A percentile compares a stretch with the other conserved stretches of the same genome.
These are phyloP conservation scores for Pulveroboletus sp. DNA, from an alignment of 1,284 basidiomycete genomes.

Conservation along the genomic window DNA sequence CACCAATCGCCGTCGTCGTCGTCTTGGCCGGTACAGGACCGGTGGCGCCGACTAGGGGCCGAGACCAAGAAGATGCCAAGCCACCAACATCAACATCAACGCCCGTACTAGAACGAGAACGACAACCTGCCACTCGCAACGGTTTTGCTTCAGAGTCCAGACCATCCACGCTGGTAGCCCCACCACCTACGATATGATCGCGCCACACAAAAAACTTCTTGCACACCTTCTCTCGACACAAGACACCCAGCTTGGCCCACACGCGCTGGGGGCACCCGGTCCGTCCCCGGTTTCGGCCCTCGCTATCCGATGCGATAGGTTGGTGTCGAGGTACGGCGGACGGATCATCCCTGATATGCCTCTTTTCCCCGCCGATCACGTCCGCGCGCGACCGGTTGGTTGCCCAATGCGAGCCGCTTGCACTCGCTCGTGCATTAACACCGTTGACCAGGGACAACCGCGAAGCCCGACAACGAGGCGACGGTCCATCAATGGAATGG, in stretches of 20 bases:
- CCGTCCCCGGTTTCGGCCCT: background rate
- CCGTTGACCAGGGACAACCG: background rate
- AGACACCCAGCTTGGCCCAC: conserved; percentile 5
- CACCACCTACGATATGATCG: background rate
- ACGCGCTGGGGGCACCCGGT: background rate
- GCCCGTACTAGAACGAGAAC: background rate
- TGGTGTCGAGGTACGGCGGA: conserved; percentile 10
- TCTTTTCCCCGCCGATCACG: background rate
- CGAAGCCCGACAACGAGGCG: conserved; percentile 1
- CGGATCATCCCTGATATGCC: conserved; percentile 21
- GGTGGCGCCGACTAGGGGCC: conserved; percentile 16
- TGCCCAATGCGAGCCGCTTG: background rate
- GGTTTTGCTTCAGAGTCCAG: background rate
- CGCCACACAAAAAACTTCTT: conserved; percentile 14
- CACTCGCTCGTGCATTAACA: background rate
- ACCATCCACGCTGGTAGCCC: background rate
- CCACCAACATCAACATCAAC: background rate
- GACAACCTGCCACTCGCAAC: too few species aligned
- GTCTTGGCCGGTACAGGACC: conserved; percentile 3
- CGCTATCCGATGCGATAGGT: background rate
- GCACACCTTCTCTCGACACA: conserved; percentile 5
- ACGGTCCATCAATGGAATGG: background rate
- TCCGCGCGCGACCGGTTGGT: background rate
- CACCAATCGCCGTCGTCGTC: background rate
- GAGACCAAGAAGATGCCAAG: too few species aligned